Evolutionary conservation across 192 early-diverging fungal genomes (phyloP).

Genomic region (Coemansia sp.): DNA sequence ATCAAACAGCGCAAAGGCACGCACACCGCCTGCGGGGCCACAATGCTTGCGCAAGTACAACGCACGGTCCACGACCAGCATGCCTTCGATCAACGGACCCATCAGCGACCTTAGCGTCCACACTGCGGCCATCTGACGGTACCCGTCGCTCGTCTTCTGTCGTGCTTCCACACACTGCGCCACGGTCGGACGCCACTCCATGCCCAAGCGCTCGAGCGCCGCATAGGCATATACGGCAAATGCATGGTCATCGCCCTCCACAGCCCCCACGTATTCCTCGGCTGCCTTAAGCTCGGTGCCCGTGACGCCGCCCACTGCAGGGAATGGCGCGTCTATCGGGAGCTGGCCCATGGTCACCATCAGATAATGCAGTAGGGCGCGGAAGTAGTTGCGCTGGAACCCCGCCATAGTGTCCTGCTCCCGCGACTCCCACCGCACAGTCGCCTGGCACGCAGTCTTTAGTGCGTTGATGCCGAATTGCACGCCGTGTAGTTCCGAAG

Average conservation of each 20-base stretch:
- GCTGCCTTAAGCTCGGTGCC: conserved; percentile 54
- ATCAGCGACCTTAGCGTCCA: conserved; percentile 83
- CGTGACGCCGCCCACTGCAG: conserved; percentile 64
- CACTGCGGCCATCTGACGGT: conserved; percentile 68
- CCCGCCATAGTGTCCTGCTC: conserved; percentile 58
- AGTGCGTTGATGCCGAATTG: conserved; percentile 63
- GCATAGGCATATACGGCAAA: conserved; percentile 61
- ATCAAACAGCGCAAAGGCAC: conserved; percentile 49
- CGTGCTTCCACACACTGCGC: conserved; percentile 35
- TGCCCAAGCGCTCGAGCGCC: conserved; percentile 61
- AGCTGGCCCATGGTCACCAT: conserved; percentile 62
- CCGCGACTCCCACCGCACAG: conserved; percentile 71
- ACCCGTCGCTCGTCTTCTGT: conserved; percentile 27
- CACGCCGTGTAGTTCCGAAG: conserved; percentile 15
- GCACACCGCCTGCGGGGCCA: conserved; percentile 20
- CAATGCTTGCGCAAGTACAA: conserved; percentile 63
- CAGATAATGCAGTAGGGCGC: conserved; percentile 71
- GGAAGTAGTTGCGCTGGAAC: conserved; percentile 71
- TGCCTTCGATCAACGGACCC: conserved; percentile 72
- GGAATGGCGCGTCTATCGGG: conserved; percentile 40
- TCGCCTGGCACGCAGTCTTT: conserved; percentile 80
- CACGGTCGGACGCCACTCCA: conserved; percentile 46
- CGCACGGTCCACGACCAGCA: conserved; percentile 79
- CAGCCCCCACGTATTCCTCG: neutral
- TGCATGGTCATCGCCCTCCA: conserved; percentile 16